Evolutionary conservation across 75 land plant genomes (phyloP).

Genomic region (Larix kaempferi): DNA sequence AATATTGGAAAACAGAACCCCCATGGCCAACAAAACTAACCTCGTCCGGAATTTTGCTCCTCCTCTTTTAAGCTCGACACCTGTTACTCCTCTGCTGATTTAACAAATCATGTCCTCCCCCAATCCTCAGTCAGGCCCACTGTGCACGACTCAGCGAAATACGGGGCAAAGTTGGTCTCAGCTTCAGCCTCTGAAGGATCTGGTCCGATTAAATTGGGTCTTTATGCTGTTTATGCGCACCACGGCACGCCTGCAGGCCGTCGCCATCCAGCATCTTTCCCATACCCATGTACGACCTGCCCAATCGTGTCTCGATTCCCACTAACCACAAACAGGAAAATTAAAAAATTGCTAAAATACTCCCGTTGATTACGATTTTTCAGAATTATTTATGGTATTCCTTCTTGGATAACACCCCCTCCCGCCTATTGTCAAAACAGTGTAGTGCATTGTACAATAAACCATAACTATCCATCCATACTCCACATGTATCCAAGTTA

Average conservation of each 20-base stretch:
- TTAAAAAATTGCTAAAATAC: background rate
- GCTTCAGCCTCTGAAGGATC: too few species aligned
- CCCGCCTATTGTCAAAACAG: background rate
- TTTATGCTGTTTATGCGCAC: conserved; percentile 6
- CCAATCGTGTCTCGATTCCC: background rate
- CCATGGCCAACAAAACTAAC: too few species aligned
- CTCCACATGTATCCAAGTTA: background rate
- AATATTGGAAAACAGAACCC: too few species aligned
- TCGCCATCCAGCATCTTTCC: conserved; percentile 3
- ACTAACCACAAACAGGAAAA: background rate
- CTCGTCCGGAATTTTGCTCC: background rate
- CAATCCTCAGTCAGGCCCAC: too few species aligned
- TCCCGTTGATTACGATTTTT: background rate
- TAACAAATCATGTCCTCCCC: background rate
- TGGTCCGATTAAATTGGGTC: background rate
- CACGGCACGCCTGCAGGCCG: conserved; percentile 11
- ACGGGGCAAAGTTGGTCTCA: too few species aligned
- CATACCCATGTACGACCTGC: conserved; percentile 7
- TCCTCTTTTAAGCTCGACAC: background rate
- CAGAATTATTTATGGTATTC: background rate
- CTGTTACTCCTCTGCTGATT: background rate
- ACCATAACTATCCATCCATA: background rate
- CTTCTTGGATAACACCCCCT: background rate
- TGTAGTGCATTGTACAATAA: background rate
- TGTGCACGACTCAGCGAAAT: too few species aligned